Percentiles rank a stretch among this genome's conserved stretches.
Evolutionary conservation across 1,139 yeast genomes (phyloP).

Genomic region (Yamadazyma kanchanaburiensis): DNA sequence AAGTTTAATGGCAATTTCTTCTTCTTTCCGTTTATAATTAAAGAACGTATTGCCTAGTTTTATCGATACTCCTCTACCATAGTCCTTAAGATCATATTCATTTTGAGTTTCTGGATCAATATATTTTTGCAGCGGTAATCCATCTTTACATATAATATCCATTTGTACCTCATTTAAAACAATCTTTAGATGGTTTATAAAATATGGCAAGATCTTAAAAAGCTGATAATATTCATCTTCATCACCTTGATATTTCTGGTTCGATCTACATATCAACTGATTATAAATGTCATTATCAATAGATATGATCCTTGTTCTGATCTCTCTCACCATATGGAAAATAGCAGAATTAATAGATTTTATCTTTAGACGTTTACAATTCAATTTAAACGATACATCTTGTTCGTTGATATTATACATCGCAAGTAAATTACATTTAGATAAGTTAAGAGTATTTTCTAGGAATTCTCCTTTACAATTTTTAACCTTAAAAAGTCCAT

Average conservation of each 20-base stretch:
- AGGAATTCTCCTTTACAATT: constrained; percentile 28
- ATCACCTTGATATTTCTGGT: no score
- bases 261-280: no score
- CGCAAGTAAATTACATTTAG: constrained; percentile 27
- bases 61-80: constrained; percentile 38
- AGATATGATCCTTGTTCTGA: constrained; percentile 26
- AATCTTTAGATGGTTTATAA: constrained; percentile 24
- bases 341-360: constrained; percentile 38
- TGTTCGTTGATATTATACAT: constrained; percentile 23
- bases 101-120: constrained; percentile 20
- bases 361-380: constrained; percentile 25
- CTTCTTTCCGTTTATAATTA: constrained; percentile 20
- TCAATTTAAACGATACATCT: constrained; percentile 21
- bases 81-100: constrained; percentile 35
- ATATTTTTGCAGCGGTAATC: constrained; percentile 32
- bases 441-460: constrained; percentile 28
- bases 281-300: constrained; percentile 25
- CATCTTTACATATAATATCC: constrained; percentile 42
- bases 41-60: constrained; percentile 21
- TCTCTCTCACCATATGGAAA: constrained; percentile 33
- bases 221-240: constrained; percentile 18
- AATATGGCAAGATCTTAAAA: constrained; percentile 30
- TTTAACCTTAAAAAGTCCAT: constrained; percentile 28
- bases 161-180: constrained; percentile 26
- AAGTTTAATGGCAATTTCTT: constrained; percentile 19